These are phyloP conservation scores for Microbotryum intermedium DNA, from an alignment of 1,284 basidiomycete genomes.

Conservation along the genomic window DNA sequence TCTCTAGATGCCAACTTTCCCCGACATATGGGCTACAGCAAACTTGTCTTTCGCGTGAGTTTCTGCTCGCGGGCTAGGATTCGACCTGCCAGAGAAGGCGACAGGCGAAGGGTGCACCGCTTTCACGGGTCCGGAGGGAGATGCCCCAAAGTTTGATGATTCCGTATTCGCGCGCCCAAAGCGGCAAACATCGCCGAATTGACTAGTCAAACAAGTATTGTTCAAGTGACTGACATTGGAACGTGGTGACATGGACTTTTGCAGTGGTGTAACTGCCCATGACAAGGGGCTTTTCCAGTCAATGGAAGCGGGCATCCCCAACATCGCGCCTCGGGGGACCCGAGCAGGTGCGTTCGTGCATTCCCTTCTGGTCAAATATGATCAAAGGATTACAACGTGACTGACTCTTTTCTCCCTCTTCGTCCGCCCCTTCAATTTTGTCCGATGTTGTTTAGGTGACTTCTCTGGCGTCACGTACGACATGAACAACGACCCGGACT, in stretches of 20 bases:
- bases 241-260: neutral
- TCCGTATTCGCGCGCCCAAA: neutral
- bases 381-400: too few species aligned
- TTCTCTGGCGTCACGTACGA: slow-evolving; percentile 11
- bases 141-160: too few species aligned
- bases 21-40: slow-evolving; percentile 11
- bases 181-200: too few species aligned
- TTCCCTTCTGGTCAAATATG: too few species aligned
- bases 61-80: too few species aligned
- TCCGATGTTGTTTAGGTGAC: neutral
- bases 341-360: slow-evolving; percentile 11
- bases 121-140: neutral
- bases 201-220: neutral
- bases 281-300: slow-evolving; percentile 14
- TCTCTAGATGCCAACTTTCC: slow-evolving; percentile 9
- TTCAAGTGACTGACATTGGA: neutral
- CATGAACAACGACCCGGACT: slow-evolving; percentile 4
- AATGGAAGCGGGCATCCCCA: slow-evolving; percentile 24
- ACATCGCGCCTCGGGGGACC: slow-evolving; percentile 22
- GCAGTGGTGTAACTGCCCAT: slow-evolving; percentile 4
- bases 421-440: too few species aligned
- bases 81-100: too few species aligned
- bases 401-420: too few species aligned
- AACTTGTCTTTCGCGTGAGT: slow-evolving; percentile 8
- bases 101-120: too few species aligned